A percentile compares a stretch with the other conserved stretches of the same genome.
Evolutionary conservation across 2,329 filamentous ascomycete species (phyloP).

Genomic region (Ciborinia camelliae): DNA sequence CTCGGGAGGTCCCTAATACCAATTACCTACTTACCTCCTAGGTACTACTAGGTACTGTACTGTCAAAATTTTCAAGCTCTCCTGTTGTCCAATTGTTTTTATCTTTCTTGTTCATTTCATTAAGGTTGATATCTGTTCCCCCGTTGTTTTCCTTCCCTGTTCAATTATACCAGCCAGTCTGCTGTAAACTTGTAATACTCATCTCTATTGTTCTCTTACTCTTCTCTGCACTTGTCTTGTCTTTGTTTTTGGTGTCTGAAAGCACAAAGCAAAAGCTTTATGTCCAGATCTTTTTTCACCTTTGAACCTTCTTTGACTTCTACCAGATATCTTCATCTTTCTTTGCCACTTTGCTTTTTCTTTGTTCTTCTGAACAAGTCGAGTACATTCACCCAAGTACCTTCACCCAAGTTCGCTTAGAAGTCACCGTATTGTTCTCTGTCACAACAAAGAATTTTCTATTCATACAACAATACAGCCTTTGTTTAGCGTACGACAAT

Average conservation of each 20-base stretch:
- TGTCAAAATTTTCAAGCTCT: not conserved
- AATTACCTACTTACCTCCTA: no score
- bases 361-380: not conserved
- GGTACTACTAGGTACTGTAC: no score
- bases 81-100: constrained; percentile 5
- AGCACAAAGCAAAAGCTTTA: constrained; percentile 14
- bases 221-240: no score
- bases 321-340: no score
- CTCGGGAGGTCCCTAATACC: no score
- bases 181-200: not conserved
- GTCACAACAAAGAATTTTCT: not conserved
- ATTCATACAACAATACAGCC: constrained; percentile 8
- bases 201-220: no score
- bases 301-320: not conserved
- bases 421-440: constrained; percentile 11
- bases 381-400: constrained; percentile 3
- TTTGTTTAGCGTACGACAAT: no score
- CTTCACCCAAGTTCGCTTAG: constrained; percentile 9
- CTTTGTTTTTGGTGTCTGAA: not conserved
- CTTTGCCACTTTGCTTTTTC: constrained; percentile 1
- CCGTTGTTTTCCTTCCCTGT: not conserved
- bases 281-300: not conserved
- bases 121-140: not conserved
- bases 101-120: not conserved
- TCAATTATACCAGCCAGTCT: not conserved